Conservation (phyloP, 805 yeast species). For the Myxozyma kluyveri region DNA sequence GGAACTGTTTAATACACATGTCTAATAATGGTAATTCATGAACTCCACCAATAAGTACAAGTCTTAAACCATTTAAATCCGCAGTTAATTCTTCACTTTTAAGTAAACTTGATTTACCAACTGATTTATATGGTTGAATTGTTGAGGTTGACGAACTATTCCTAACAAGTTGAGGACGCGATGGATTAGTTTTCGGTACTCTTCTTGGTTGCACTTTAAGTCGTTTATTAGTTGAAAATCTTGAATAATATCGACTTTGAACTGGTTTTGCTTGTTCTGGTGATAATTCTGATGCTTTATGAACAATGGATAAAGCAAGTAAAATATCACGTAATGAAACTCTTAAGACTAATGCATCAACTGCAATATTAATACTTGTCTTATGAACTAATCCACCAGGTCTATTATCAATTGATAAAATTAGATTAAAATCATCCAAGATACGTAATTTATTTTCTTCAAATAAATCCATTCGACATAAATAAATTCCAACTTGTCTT, state of each 20-base stretch:
- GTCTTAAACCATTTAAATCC: slow-evolving; percentile 68
- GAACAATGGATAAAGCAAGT: slow-evolving; percentile 70
- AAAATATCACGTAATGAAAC: slow-evolving; percentile 83
- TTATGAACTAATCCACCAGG: slow-evolving; percentile 59
- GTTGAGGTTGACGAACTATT: not conserved
- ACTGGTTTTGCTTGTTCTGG: slow-evolving; percentile 23
- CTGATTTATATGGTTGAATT: not conserved
- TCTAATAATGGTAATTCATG: slow-evolving; percentile 88
- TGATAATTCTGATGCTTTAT: slow-evolving; percentile 62
- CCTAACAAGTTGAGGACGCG: not conserved
- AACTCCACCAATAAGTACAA: slow-evolving; percentile 84
- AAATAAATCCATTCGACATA: slow-evolving; percentile 67
- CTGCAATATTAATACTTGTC: slow-evolving; percentile 63
- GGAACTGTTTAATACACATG: slow-evolving; percentile 67
- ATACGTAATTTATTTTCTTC: slow-evolving; percentile 66
- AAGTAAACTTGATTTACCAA: slow-evolving; percentile 42
- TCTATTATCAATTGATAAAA: slow-evolving; percentile 68
- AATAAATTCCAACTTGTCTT: slow-evolving; percentile 79
- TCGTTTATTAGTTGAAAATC: slow-evolving; percentile 27
- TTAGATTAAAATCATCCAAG: slow-evolving; percentile 83
- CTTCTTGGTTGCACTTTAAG: slow-evolving; percentile 16
- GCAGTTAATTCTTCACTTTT: slow-evolving; percentile 68
- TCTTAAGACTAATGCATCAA: slow-evolving; percentile 78
- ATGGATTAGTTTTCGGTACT: not conserved
- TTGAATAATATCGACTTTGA: slow-evolving; percentile 22